Conservation (phyloP, 306 rosid species). For the Erythrophleum fordii region DNA sequence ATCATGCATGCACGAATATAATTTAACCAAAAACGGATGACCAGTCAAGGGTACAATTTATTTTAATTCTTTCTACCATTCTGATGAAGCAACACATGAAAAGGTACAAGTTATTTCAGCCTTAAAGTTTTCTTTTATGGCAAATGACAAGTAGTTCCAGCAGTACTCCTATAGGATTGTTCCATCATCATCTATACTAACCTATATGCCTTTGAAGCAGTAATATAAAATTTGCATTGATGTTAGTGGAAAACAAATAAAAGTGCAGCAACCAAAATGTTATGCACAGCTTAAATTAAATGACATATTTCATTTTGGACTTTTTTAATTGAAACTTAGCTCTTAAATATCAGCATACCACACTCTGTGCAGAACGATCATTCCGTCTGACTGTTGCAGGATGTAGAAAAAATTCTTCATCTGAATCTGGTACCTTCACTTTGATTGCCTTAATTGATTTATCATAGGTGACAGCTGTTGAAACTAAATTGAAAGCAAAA, state of each 20-base stretch:
- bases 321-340: constrained; percentile 8
- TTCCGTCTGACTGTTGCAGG: constrained; percentile 98
- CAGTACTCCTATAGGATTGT: not conserved
- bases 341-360: constrained; percentile 63
- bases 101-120: not conserved
- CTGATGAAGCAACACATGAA: constrained; percentile 39
- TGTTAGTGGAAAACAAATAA: not conserved
- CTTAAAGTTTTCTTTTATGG: constrained; percentile 13
- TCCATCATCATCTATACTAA: constrained; percentile 1
- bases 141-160: not conserved
- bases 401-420: constrained; percentile 89
- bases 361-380: constrained; percentile 97
- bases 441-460: constrained; percentile 80
- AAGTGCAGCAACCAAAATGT: constrained; percentile 8
- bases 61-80: constrained; percentile 28
- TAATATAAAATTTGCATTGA: not conserved
- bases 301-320: not conserved
- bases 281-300: not conserved
- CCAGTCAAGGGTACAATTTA: constrained; percentile 33
- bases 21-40: constrained; percentile 27
- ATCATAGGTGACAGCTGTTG: constrained; percentile 95
- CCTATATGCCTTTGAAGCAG: not conserved
- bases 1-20: not conserved
- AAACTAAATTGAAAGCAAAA: constrained; percentile 55
- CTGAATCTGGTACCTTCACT: constrained; percentile 93